Conservation (phyloP, 441 rosid species). For the Daphne laureola region DNA sequence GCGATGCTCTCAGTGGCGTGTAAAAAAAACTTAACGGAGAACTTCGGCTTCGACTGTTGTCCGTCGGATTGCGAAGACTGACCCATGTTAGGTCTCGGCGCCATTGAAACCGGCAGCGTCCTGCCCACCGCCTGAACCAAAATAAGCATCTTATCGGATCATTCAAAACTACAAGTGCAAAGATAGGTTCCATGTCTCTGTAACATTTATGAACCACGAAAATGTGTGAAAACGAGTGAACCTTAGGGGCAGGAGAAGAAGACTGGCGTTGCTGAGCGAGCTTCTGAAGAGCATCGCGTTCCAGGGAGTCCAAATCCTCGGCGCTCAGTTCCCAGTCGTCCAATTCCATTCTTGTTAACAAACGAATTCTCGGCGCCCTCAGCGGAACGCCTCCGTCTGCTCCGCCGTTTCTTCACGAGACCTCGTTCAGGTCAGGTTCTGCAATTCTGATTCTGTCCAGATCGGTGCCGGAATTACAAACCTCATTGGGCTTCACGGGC, state of each 20-base stretch:
- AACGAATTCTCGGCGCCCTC: background rate
- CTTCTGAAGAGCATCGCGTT: slow-evolving; percentile 60
- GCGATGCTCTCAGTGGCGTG: slow-evolving; percentile 69
- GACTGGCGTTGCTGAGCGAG: slow-evolving; percentile 34
- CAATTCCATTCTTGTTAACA: slow-evolving; percentile 26
- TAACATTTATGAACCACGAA: background rate
- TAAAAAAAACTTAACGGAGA: slow-evolving; percentile 53
- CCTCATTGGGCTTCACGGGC: no score
- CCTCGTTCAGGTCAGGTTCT: no score
- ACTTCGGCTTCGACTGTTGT: slow-evolving; percentile 35
- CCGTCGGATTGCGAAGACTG: slow-evolving; percentile 24
- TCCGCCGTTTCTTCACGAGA: no score
- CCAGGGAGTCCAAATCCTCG: slow-evolving; percentile 76
- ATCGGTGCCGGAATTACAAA: no score
- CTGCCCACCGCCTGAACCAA: slow-evolving; percentile 7
- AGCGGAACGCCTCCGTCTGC: no score
- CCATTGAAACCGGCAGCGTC: slow-evolving; percentile 23
- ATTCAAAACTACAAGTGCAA: no score
- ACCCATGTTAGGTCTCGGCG: slow-evolving; percentile 33
- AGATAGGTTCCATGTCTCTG: background rate
- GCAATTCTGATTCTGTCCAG: no score
- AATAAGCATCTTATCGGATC: no score
- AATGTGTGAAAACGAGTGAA: background rate
- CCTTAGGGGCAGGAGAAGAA: slow-evolving; percentile 11
- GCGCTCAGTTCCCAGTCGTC: slow-evolving; percentile 80